phyloP scores from a whole-genome alignment of 495 filamentous ascomycete genomes.

The Cenococcum geophilum region DNA sequence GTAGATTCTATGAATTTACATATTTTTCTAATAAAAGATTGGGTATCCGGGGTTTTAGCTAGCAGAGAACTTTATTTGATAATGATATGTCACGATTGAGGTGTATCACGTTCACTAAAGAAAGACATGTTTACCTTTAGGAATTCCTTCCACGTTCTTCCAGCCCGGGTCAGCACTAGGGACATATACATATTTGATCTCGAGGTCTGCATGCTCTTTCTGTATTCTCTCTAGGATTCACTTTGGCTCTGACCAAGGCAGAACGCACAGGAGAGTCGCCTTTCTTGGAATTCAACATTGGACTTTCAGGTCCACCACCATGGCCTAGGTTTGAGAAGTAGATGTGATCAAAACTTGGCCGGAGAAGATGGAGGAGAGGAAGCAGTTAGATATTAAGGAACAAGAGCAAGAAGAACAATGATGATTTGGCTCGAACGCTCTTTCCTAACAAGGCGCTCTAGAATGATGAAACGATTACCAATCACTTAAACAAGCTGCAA shows the following conservation, averaged over 20 bases:
- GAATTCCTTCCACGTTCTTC: slow-evolving; percentile 9
- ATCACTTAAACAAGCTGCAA: not conserved
- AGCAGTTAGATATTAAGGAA: not conserved
- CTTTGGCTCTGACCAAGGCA: slow-evolving; percentile 17
- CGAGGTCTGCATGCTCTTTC: slow-evolving; percentile 23
- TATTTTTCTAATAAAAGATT: no score
- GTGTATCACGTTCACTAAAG: no score
- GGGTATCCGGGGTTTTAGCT: no score
- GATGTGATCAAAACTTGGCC: not conserved
- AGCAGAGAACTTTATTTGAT: no score
- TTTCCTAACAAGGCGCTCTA: not conserved
- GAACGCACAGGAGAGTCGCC: slow-evolving; percentile 18
- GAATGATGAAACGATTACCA: not conserved
- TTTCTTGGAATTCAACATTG: slow-evolving; percentile 1
- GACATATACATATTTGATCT: slow-evolving; percentile 18
- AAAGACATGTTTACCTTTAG: slow-evolving; percentile 18
- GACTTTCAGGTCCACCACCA: slow-evolving; percentile 25
- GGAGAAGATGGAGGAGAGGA: not conserved
- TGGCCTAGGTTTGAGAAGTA: not conserved
- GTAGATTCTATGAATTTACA: no score
- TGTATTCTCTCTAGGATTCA: slow-evolving; percentile 13
- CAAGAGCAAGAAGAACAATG: not conserved
- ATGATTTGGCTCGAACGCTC: not conserved
- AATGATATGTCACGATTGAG: no score
- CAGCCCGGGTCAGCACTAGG: slow-evolving; percentile 1